Base-by-base conservation (phyloP, 257 asterid genomes). In the Nicotiana benthamiana region DNA sequence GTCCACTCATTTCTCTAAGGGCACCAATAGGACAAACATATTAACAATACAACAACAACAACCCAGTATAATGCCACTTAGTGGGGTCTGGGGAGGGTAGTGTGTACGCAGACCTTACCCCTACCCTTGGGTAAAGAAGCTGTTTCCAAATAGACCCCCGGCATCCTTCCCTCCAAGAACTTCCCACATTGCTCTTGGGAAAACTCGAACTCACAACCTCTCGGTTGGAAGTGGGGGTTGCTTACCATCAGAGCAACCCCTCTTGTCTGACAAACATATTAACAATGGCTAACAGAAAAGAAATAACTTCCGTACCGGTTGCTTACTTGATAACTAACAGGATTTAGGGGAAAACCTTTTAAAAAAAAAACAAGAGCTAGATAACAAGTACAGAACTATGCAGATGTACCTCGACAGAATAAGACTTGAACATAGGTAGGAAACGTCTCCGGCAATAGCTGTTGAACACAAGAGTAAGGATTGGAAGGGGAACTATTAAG, bases 381-480 rank as follows among this genome's bases (percentile, higher is more conserved):
- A 75, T 46, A 51, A 16, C 74, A 78, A 43, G 56, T 22, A 66
- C 16, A 56, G 40, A 17, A 32, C 62, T 63, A 60, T 82, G 12
- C 59, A 56, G 27, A 72, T 64, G 83, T 90, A 94, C 99, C 99
- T 94, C 97, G 3, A 96, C 95, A 28, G 99, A 89, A 84, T 83
- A 94, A 54, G 89, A 88, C 86, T 87, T 87, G 93, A 96, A 96
- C 63, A 86, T 87, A 43, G 97, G 97, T 82, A 90, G 87, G 86
- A 96, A 96, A 77, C 99, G 89, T 75, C 90, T 87, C 77, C 83
- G 95, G 89, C 98, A 96, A 63, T 91, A 96, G 87, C 90, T 90
- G 82, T 94, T 87, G 92, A 96, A 96, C 81, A 96, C 75, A 85
- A 96, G 90, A 57, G 99, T 94, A 82, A 96, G 91, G 80, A 94